phyloP scores from a whole-genome alignment of 192 early-diverging fungal genomes.

The Coemansia sp. region DNA sequence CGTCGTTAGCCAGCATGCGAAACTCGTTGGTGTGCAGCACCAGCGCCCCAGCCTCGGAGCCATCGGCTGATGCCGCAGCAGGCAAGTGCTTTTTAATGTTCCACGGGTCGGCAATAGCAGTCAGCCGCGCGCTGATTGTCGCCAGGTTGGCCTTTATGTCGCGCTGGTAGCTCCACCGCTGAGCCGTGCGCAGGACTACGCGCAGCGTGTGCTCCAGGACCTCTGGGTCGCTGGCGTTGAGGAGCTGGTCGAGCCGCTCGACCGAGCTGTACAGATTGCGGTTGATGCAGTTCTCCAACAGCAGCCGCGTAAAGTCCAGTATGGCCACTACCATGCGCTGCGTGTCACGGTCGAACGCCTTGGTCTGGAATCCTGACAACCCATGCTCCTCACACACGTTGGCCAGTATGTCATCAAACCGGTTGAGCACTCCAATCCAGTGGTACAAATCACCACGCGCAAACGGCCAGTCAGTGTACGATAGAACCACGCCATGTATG shows the following conservation, averaged over 20 bases:
- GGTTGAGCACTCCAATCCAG: slow-evolving; percentile 93
- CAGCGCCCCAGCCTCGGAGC: not conserved
- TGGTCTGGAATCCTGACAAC: slow-evolving; percentile 66
- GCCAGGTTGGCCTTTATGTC: slow-evolving; percentile 53
- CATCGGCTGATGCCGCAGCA: not conserved
- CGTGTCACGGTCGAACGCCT: slow-evolving; percentile 59
- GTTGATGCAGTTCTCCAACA: slow-evolving; percentile 96
- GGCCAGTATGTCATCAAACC: slow-evolving; percentile 84
- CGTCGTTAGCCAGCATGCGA: slow-evolving; percentile 29
- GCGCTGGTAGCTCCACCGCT: slow-evolving; percentile 86
- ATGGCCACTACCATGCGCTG: slow-evolving; percentile 68
- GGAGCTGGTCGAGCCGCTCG: slow-evolving; percentile 78
- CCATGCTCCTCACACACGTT: slow-evolving; percentile 65
- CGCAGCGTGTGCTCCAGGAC: slow-evolving; percentile 78
- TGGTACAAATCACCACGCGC: slow-evolving; percentile 93
- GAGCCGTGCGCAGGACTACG: slow-evolving; percentile 84
- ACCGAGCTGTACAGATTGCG: slow-evolving; percentile 89
- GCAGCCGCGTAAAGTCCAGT: slow-evolving; percentile 71
- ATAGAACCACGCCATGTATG: slow-evolving; percentile 59
- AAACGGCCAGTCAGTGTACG: slow-evolving; percentile 70
- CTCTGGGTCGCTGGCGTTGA: slow-evolving; percentile 80
- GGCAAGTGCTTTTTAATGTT: slow-evolving; percentile 32
- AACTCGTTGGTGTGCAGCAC: slow-evolving; percentile 53
- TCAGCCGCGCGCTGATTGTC: slow-evolving; percentile 39
- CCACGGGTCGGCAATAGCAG: slow-evolving; percentile 47